Evolutionary conservation across 2,329 filamentous ascomycete genomes (phyloP), one percentile per base, ranked within the genome.

Genomic region (Dryadomyces quercus-mongolicae): DNA sequence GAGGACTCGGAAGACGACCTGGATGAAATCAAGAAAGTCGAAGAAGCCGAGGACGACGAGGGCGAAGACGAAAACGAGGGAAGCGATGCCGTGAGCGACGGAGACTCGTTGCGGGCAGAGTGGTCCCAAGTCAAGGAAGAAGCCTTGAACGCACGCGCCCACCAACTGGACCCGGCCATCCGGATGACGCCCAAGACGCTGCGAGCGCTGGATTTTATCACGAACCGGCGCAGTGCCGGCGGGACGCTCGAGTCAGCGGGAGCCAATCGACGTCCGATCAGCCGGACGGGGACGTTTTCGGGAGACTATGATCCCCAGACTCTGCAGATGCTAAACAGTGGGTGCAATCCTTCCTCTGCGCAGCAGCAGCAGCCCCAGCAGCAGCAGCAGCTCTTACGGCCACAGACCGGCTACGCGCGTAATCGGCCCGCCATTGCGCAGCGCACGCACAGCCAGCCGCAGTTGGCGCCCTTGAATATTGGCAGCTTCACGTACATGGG

Each of bases 321-420:
- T 1, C 64, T 60, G 20, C 60, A 60, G 57, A 60, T 62, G 20
- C 56, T 68, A 25, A 66, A 66, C 48, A 64, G 61, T 50, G 65
- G 64, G 22, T 60, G 65, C 38, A 25, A 31, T 31, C 44, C 53
- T 43, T 53, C 53, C 25, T 47, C 54, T 9, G 40, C 53, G 40
- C 51, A 53, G 53, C 10, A 2, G 36, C 7, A 13, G 34, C 34
- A 7, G 34, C 7, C 7, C 7, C 55, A 47, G 20, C 49, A 38
- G 16, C 46, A 31, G 48, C 51, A 47, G 48, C 47, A 54, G 55
- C 65, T 67, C 25, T 54, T 66, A 59, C 73, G 77, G 46, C 77
- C 78, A n/a, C 76, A 79, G 56, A 80, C 77, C 0, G 71, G 76
- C 15, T 73, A 80, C 58, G 71, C 72, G 49, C 74, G 71, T 60